Percentiles rank a stretch among this genome's conserved stretches.
These are phyloP conservation scores for Coniochaeta pulveracea DNA, from an alignment of 2,329 filamentous ascomycete species.

Conservation along the genomic window DNA sequence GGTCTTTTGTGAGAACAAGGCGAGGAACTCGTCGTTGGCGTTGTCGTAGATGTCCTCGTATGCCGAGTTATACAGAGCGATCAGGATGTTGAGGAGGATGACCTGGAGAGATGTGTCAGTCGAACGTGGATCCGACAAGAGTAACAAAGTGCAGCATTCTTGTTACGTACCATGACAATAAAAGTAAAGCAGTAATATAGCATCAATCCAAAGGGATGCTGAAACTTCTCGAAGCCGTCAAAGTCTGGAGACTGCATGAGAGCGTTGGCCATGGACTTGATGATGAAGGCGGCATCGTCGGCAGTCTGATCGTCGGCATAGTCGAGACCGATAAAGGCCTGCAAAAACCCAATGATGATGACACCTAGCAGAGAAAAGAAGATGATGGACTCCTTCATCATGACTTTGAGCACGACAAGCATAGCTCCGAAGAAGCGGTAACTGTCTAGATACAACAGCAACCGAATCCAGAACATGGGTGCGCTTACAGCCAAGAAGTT, in stretches of 20 bases:
- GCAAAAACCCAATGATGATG: conserved; percentile 77
- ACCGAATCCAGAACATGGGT: conserved; percentile 92
- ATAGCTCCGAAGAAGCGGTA: conserved; percentile 96
- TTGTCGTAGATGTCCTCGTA: conserved; percentile 94
- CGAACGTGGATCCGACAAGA: conserved; percentile 5
- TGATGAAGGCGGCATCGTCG: conserved; percentile 61
- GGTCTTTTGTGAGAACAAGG: conserved; percentile 85
- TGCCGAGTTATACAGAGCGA: conserved; percentile 92
- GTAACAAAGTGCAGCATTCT: no score
- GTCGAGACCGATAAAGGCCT: conserved; percentile 89
- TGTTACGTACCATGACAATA: conserved; percentile 70
- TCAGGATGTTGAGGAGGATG: conserved; percentile 86
- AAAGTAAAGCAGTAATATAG: conserved; percentile 98
- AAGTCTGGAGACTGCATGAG: conserved; percentile 92
- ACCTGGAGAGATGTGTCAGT: conserved; percentile 23
- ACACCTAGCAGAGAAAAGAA: conserved; percentile 88
- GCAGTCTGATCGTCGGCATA: conserved; percentile 62
- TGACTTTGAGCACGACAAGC: conserved; percentile 90
- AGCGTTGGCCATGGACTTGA: conserved; percentile 76
- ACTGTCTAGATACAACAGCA: conserved; percentile 86
- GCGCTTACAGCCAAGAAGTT: conserved; percentile 89
- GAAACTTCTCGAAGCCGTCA: conserved; percentile 76
- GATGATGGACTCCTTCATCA: conserved; percentile 90
- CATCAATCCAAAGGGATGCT: conserved; percentile 83
- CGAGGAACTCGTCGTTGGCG: conserved; percentile 90